Percentiles rank a stretch among this genome's conserved stretches.
These are phyloP conservation scores for Kurtzmaniella natalensis DNA, from an alignment of 1,139 yeast genomes.

Conservation along the genomic window DNA sequence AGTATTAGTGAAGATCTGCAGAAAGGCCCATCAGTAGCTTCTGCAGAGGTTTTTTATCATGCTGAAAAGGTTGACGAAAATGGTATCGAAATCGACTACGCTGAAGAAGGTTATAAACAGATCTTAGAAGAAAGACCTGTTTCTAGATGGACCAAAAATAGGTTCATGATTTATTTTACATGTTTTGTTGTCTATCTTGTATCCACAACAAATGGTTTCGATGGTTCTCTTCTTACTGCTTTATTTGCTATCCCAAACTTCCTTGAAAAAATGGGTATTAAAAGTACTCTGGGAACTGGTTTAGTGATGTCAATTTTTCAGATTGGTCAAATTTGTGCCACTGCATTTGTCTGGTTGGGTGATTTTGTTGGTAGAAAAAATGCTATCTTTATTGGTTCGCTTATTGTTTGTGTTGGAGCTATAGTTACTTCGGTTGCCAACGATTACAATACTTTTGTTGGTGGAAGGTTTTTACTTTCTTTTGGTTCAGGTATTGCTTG, in stretches of 20 bases:
- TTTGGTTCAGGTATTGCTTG: conserved; percentile 7
- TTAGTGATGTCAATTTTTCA: conserved; percentile 17
- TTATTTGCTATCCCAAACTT: too few relatives aligned
- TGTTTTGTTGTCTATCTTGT: conserved; percentile 12
- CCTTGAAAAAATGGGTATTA: conserved; percentile 14
- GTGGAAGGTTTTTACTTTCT: conserved; percentile 19
- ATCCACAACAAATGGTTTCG: conserved; percentile 17
- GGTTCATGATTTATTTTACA: conserved; percentile 4
- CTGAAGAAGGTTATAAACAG: too few relatives aligned
- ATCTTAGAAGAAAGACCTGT: conserved; percentile 2
- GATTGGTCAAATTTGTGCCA: conserved; percentile 16
- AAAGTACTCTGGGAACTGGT: conserved; percentile 17
- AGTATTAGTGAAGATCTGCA: too few relatives aligned
- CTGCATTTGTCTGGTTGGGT: conserved; percentile 15
- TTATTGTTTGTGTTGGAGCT: conserved; percentile 19
- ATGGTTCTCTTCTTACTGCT: conserved; percentile 16
- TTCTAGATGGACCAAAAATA: conserved; percentile 4
- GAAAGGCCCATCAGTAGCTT: too few relatives aligned
- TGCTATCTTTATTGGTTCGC: conserved; percentile 15
- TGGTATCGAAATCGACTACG: too few relatives aligned
- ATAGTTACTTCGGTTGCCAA: conserved; percentile 20
- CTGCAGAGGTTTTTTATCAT: too few relatives aligned
- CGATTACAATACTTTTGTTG: conserved; percentile 16
- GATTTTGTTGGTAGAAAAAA: conserved; percentile 18
- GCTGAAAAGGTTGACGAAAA: too few relatives aligned